Base-by-base conservation (phyloP, 2,329 filamentous ascomycete genomes). In the Trichophyton schoenleinii region DNA sequence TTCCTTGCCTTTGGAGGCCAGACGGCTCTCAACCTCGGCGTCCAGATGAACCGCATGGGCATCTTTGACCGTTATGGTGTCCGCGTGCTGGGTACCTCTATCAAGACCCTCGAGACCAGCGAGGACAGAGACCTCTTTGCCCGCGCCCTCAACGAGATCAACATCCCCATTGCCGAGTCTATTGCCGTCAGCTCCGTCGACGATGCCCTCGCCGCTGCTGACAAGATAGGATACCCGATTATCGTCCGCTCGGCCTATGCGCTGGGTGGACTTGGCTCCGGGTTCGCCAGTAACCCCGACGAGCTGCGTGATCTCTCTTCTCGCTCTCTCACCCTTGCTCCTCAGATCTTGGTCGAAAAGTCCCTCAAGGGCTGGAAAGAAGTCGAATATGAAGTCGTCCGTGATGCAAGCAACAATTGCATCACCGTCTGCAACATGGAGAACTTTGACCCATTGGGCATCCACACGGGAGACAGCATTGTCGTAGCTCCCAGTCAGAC, bases 301-400 rank as follows among this genome's bases (percentile, higher is more conserved):
- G 94, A 99, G 78, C 85, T 99, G 62, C 87, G 89, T 73, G 91
- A 97, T 76, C 83, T 99, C 82, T 88, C 91, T 66, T 91, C 94
- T 64, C 86, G 90, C 66, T 97, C 92, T 55, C 82, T 99, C 62
- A 95, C 91, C 52, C 83, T 97, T 41, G 92, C 92, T 1, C 92
- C 94, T 58, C 94, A 99, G 76, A 96, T 99, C 70, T 78, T 99
- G 72, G 91, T 99, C 63, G 94, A 99, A 81, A 97, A 97, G 79
- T 96, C 91, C 59, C 85, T 99, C 68, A 97, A 96, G 81, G 94
- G 94, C 75, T 99, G 94, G 94, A 99, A 99, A 78, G 94, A 99
- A 77, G 87, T 96, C 58, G 94, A 99, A 76, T 99, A 97, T 72
- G 94, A 97, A 77, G 94, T 97, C 62, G 94, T 97, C 65, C 89